phyloP scores from a whole-genome alignment of 306 rosid species.

The Vigna trinervia region DNA sequence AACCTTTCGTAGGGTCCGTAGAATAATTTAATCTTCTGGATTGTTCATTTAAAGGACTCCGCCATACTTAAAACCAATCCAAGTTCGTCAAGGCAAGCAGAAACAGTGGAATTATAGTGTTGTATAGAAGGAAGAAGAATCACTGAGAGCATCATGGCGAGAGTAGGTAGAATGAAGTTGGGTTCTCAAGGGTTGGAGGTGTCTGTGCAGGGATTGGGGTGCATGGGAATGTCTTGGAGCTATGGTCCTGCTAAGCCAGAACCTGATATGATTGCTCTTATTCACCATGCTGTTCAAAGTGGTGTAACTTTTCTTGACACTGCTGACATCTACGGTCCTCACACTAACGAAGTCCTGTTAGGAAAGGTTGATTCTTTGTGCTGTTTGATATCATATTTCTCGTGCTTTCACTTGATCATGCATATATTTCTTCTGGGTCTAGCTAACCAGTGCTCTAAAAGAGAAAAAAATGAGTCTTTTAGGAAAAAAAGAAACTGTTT shows the following conservation, averaged over 20 bases:
- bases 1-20: no score
- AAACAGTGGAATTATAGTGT: no score
- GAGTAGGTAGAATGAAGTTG: slow-evolving; percentile 63
- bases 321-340: slow-evolving; percentile 68
- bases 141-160: slow-evolving; percentile 36
- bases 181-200: slow-evolving; percentile 69
- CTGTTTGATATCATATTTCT: no score
- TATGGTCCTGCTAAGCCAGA: slow-evolving; percentile 75
- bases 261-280: slow-evolving; percentile 67
- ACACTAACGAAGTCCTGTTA: slow-evolving; percentile 66
- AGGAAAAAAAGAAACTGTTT: no score
- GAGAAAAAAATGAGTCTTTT: no score
- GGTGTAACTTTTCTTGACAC: slow-evolving; percentile 80
- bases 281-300: slow-evolving; percentile 59
- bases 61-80: no score
- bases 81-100: no score
- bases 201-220: slow-evolving; percentile 71
- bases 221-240: slow-evolving; percentile 76
- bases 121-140: not conserved
- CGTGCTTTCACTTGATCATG: no score
- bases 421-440: not conserved
- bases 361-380: slow-evolving; percentile 50
- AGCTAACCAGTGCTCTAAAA: no score
- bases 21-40: no score
- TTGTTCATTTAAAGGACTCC: no score